These are phyloP conservation scores for Trichoderma semiorbis DNA, from an alignment of 2,329 filamentous ascomycete genomes.

Conservation along the genomic window DNA sequence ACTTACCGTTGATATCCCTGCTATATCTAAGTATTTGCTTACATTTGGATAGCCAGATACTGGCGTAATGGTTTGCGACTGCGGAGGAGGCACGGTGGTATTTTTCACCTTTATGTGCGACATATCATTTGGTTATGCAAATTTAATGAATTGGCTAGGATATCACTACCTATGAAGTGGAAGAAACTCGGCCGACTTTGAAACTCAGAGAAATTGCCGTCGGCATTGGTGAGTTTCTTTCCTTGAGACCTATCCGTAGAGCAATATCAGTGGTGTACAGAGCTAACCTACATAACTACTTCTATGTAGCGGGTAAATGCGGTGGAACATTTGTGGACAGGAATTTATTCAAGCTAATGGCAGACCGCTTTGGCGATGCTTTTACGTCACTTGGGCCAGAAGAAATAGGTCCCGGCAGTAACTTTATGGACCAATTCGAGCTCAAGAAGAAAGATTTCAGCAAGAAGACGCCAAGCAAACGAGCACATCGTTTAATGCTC, in stretches of 20 bases:
- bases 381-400: neutral
- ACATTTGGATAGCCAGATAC: neutral
- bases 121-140: too few species aligned
- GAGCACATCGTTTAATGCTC: neutral
- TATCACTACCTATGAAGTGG: neutral
- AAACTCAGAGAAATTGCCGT: neutral
- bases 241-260: neutral
- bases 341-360: neutral
- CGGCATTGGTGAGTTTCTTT: neutral
- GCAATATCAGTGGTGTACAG: neutral
- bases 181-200: neutral
- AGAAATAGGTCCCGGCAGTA: conserved; percentile 20
- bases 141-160: neutral
- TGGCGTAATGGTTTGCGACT: neutral
- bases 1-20: neutral
- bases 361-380: neutral
- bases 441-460: conserved; percentile 22
- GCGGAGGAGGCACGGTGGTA: neutral
- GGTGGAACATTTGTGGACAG: neutral
- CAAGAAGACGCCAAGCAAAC: conserved; percentile 12
- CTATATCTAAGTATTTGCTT: neutral
- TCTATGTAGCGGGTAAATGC: neutral
- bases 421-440: conserved; percentile 22
- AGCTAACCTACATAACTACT: neutral
- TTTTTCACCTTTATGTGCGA: neutral